Evolutionary conservation across 2,329 filamentous ascomycete genomes (phyloP).

Genomic region (Colletotrichum melonis): DNA sequence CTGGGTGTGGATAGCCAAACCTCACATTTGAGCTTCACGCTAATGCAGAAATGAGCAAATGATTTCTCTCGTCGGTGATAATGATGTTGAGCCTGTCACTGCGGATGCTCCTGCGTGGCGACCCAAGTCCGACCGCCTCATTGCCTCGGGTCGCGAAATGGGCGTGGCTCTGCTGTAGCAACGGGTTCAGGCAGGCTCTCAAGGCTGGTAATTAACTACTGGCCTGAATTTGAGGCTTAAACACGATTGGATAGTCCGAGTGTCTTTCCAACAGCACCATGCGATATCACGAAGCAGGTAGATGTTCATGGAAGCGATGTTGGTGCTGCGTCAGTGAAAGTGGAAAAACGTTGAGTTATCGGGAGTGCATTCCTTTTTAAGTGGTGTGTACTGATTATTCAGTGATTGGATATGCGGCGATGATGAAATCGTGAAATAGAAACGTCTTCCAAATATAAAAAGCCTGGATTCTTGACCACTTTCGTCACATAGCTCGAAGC

Average conservation of each 20-base stretch:
- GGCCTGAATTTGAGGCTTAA: not conserved
- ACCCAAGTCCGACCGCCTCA: not conserved
- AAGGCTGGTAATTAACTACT: rapidly evolving
- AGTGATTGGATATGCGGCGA: not conserved
- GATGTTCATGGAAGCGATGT: not conserved
- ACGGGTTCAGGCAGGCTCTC: not conserved
- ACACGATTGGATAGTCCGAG: not conserved
- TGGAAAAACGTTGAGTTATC: not conserved
- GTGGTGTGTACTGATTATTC: rapidly evolving
- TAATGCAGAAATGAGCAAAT: not conserved
- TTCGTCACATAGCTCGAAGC: rapidly evolving
- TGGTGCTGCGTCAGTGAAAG: not conserved
- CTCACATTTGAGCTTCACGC: no score
- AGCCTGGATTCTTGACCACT: no score
- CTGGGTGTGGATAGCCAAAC: no score
- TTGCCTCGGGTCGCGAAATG: not conserved
- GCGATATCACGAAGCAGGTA: not conserved
- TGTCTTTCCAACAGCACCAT: not conserved
- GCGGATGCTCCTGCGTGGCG: not conserved
- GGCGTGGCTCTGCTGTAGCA: not conserved
- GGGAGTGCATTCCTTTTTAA: not conserved
- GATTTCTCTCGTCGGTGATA: not conserved
- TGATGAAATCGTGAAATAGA: not conserved
- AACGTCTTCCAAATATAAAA: not conserved
- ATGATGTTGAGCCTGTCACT: not conserved